Base-by-base conservation (phyloP, 768 basidiomycete species). In the Calocybe gangraenosa region DNA sequence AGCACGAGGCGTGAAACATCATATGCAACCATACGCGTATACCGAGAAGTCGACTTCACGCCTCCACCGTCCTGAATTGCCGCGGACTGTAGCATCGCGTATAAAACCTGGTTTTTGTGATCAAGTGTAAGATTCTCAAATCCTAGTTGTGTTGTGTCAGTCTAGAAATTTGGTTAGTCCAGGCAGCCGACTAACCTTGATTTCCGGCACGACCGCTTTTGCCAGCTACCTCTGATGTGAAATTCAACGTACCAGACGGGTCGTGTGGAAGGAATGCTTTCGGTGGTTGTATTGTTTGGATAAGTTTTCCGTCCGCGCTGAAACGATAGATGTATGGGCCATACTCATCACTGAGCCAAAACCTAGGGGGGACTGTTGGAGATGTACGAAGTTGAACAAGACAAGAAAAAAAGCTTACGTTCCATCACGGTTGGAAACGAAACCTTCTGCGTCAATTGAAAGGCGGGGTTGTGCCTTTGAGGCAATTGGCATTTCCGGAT, bases 301-400 rank as follows among this genome's bases (percentile, higher is more conserved):
- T 58, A 5, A 84, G 62, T 1, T 68, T 54, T 0, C 81, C 81
- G 20, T 60, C 57, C 0, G 67, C 54, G 0, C 69, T 61, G 59
- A 77, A 76, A 11, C 67, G 70, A 59, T 84, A 81, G 51, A 84
- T 78, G 53, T 80, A 79, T 3, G 80, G 79, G 1, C 82, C 83
- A 51, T 84, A 85, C 62, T 85, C 83, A 55, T 85, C 84, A 52
- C 78, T 78, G 23, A 77, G 66, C 81, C 79, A 84, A 61, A 71
- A 81, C 0, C 79, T 81, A 47, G 18, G 34, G 14, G 22, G 14
- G 6, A 5, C 5, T 6, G 34, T 35, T 35, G 5, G n/a, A 4
- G n/a, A 35, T 4, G 6, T n/a, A 35, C 17, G 34, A 35, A 5
- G 25, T 6, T 14, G 32, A 6, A n/a, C 8, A 28, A n/a, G 10